Percentiles rank a stretch among this genome's conserved stretches.
Conservation (phyloP, 148 eudicot species). For the Selenicereus undatus region DNA sequence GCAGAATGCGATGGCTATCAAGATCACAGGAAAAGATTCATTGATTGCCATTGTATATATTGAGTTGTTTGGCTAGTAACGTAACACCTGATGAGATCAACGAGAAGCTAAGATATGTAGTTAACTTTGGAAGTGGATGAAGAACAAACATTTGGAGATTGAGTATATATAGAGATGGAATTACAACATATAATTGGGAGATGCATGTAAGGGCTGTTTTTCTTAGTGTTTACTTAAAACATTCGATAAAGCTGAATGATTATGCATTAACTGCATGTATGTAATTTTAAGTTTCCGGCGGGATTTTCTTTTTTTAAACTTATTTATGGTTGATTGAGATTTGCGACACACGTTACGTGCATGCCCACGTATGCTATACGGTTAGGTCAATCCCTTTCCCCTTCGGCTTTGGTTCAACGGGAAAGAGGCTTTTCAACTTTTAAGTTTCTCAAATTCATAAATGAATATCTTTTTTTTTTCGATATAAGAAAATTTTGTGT, state of each 20-base stretch:
- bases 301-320: not conserved
- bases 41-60: slow-evolving; percentile 15
- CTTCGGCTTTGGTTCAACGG: not conserved
- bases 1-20: not conserved
- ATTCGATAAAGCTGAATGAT: not conserved
- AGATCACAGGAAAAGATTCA: not conserved
- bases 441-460: not conserved
- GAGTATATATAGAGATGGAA: not conserved
- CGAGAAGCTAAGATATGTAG: too few relatives aligned
- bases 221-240: not conserved
- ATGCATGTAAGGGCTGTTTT: not conserved
- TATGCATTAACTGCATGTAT: not conserved
- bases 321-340: not conserved
- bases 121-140: not conserved
- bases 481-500: too few relatives aligned
- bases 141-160: not conserved
- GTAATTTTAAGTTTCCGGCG: not conserved
- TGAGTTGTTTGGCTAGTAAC: not conserved
- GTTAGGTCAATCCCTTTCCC: not conserved
- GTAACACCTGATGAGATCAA: too few relatives aligned
- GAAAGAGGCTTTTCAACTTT: not conserved
- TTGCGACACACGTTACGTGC: not conserved
- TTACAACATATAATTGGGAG: not conserved
- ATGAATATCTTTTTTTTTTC: not conserved
- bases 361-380: not conserved